Conservation (phyloP, 2,329 filamentous ascomycete species). For the Ophiosphaerella narmari region DNA sequence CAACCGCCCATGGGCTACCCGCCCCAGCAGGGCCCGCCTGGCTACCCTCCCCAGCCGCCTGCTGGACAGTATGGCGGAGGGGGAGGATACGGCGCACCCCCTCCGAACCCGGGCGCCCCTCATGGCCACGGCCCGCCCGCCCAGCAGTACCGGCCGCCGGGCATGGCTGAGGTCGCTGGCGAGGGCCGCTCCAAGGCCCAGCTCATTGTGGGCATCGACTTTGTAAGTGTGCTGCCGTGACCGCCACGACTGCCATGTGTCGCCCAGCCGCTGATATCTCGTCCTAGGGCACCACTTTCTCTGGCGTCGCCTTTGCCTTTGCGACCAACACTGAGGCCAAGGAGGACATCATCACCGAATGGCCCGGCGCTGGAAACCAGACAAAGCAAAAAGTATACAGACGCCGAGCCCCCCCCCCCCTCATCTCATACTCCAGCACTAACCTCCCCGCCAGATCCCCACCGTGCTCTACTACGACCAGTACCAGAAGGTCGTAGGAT, state of each 20-base stretch:
- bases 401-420: no score
- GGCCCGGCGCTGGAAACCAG: conserved; percentile 95
- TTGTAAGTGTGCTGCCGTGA: conserved; percentile 62
- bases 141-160: conserved; percentile 36
- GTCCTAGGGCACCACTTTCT: conserved; percentile 88
- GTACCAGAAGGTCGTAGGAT: conserved; percentile 99
- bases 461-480: conserved; percentile 99
- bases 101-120: conserved; percentile 33
- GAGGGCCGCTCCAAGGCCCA: conserved; percentile 91
- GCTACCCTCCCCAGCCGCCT: conserved; percentile 47
- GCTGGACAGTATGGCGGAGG: conserved; percentile 34
- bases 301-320: conserved; percentile 90
- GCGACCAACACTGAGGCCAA: conserved; percentile 97
- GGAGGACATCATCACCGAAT: conserved; percentile 98
- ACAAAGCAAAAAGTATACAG: conserved; percentile 90
- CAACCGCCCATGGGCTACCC: conserved; percentile 46
- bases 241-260: conserved; percentile 19
- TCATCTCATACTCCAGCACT: neutral
- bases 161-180: conserved; percentile 75
- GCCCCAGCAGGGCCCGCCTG: conserved; percentile 45
- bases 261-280: conserved; percentile 20
- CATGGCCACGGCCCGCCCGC: conserved; percentile 40
- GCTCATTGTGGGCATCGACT: conserved; percentile 98
- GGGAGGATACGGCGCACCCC: conserved; percentile 30
- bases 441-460: conserved; percentile 70